A percentile compares a stretch with the other conserved stretches of the same genome.
Evolutionary conservation across 208 protist species (phyloP).

Genomic region (Trypanosoma avium): DNA sequence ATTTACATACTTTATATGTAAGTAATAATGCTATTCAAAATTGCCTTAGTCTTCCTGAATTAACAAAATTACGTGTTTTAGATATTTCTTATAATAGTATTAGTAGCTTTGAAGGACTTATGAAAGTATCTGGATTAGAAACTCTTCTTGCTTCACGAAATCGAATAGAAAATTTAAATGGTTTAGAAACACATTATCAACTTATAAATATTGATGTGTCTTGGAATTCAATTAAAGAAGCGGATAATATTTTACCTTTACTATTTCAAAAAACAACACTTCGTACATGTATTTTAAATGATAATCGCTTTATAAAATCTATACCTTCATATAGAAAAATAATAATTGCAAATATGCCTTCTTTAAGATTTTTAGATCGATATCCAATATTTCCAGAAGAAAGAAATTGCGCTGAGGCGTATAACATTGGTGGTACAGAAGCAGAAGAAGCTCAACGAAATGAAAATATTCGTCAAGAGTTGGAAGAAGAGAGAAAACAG

Average conservation of each 20-base stretch:
- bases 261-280: conserved; percentile 32
- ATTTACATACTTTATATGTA: conserved; percentile 83
- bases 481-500: neutral
- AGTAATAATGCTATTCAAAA: conserved; percentile 78
- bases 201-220: conserved; percentile 45
- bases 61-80: conserved; percentile 64
- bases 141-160: conserved; percentile 67
- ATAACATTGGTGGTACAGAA: conserved; percentile 39
- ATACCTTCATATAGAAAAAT: conserved; percentile 80
- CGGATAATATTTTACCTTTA: conserved; percentile 22
- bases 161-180: conserved; percentile 26
- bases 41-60: conserved; percentile 59
- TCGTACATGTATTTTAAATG: conserved; percentile 74
- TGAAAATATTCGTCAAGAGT: neutral
- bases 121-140: conserved; percentile 37
- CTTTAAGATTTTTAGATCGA: conserved; percentile 72
- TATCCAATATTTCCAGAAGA: conserved; percentile 71
- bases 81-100: conserved; percentile 90
- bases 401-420: conserved; percentile 68
- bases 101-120: conserved; percentile 34
- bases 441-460: conserved; percentile 39
- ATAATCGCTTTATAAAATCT: conserved; percentile 65
- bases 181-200: conserved; percentile 13
- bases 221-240: conserved; percentile 32
- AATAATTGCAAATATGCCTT: conserved; percentile 52